Conservation (phyloP, 305 asterid species). For the Fraxinus sp. region DNA sequence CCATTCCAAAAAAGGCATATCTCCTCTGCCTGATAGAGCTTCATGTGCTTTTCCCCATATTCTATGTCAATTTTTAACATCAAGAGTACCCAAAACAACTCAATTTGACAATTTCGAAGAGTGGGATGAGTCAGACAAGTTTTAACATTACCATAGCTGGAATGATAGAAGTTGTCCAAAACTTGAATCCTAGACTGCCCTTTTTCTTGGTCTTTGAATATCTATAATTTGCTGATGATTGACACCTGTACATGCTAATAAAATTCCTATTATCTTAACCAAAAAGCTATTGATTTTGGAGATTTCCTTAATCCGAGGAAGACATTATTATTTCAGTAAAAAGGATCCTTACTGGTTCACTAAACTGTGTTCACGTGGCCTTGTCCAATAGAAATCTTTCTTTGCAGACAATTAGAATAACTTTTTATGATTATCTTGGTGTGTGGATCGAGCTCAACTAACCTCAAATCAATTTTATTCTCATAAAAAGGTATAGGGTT, state of each 20-base stretch:
- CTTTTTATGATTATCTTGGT: conserved; percentile 36
- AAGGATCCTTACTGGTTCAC: conserved; percentile 50
- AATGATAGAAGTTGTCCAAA: conserved; percentile 20
- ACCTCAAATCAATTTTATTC: background rate
- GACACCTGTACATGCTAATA: conserved; percentile 57
- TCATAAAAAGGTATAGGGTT: background rate
- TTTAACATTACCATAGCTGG: conserved; percentile 30
- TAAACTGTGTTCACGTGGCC: conserved; percentile 54
- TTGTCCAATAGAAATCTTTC: conserved; percentile 33
- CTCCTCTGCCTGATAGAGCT: conserved; percentile 18
- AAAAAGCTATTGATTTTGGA: conserved; percentile 19
- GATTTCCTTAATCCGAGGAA: conserved; percentile 40
- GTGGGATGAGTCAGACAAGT: conserved; percentile 29
- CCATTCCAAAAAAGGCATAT: conserved; percentile 37
- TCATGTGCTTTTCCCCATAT: conserved; percentile 20
- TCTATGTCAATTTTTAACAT: background rate
- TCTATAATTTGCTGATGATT: conserved; percentile 72
- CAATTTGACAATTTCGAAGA: conserved; percentile 1
- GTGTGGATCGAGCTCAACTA: conserved; percentile 13
- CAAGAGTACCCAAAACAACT: background rate
- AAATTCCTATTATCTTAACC: conserved; percentile 6
- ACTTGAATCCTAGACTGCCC: conserved; percentile 18
- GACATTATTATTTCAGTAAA: conserved; percentile 21
- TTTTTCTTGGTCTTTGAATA: conserved; percentile 26
- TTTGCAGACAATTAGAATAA: conserved; percentile 34